Evolutionary conservation across 257 asterid genomes (phyloP).

Genomic region (Catharanthus roseus): DNA sequence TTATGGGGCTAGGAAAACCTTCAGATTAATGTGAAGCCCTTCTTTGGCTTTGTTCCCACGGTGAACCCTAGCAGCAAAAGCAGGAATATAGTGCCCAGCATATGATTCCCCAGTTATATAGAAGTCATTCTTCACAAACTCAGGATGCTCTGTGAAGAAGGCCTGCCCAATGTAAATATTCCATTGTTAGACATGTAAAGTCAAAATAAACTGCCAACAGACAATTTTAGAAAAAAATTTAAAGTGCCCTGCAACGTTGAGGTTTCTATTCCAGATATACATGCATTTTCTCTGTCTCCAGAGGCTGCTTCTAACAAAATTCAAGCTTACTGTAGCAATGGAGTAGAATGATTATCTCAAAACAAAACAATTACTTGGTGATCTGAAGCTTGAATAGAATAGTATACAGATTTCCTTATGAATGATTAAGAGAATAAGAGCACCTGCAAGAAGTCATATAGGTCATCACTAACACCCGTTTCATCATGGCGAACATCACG

Average conservation of each 20-base stretch:
- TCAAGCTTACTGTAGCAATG: neutral
- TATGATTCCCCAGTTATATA: slow-evolving; percentile 94
- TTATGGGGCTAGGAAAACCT: slow-evolving; percentile 41
- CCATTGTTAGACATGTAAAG: neutral
- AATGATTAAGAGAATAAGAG: slow-evolving; percentile 4
- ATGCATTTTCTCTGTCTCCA: neutral
- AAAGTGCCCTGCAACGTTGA: neutral
- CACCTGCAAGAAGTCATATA: slow-evolving; percentile 93
- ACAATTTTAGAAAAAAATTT: neutral
- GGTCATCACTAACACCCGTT: slow-evolving; percentile 80
- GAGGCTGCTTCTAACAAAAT: neutral
- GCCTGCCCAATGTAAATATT: slow-evolving; percentile 37
- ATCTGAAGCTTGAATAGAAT: no score
- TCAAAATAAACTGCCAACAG: neutral
- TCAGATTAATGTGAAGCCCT: slow-evolving; percentile 72
- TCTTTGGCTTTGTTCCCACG: slow-evolving; percentile 74
- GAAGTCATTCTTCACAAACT: slow-evolving; percentile 68
- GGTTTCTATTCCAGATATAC: neutral
- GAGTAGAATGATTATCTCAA: neutral
- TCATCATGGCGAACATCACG: slow-evolving; percentile 87
- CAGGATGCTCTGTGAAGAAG: slow-evolving; percentile 82
- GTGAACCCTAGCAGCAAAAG: slow-evolving; percentile 89
- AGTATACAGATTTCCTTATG: neutral
- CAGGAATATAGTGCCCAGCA: slow-evolving; percentile 96
- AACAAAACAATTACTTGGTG: neutral